Percentiles rank a stretch among this genome's conserved stretches.
phyloP scores from a whole-genome alignment of 2,329 filamentous ascomycete species.

The Myriangium duriaei region DNA sequence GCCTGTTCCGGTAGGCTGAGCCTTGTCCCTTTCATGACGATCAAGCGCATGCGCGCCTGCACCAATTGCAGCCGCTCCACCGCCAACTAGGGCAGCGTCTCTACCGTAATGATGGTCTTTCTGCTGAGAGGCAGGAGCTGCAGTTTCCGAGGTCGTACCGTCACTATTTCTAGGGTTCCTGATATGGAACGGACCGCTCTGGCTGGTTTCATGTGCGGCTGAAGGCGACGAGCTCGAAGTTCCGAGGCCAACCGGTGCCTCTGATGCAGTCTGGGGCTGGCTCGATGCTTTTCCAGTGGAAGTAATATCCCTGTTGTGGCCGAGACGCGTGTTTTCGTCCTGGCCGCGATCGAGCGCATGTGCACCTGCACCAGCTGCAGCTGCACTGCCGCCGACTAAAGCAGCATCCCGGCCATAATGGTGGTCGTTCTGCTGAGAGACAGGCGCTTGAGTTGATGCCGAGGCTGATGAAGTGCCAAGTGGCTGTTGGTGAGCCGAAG shows the following conservation, averaged over 20 bases:
- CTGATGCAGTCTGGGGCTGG: too few relatives aligned
- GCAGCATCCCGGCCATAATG: conserved; percentile 10
- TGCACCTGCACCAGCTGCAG: conserved; percentile 9
- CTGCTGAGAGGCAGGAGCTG: conserved; percentile 13
- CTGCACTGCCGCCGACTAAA: not conserved
- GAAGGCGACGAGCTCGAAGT: too few relatives aligned
- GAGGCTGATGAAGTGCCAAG: too few relatives aligned
- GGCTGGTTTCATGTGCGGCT: not conserved
- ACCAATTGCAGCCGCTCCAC: conserved; percentile 17
- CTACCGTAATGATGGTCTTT: conserved; percentile 16
- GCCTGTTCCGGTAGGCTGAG: conserved; percentile 13
- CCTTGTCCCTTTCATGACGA: conserved; percentile 17
- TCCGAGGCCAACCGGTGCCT: too few relatives aligned
- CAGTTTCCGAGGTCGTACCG: too few relatives aligned
- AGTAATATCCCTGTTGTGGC: too few relatives aligned
- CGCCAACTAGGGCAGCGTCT: conserved; percentile 21
- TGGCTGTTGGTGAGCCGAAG: not conserved
- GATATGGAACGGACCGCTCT: too few relatives aligned
- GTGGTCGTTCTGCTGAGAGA: conserved; percentile 4
- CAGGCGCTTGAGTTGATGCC: too few relatives aligned
- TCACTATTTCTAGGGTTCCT: too few relatives aligned
- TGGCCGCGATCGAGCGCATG: conserved; percentile 7
- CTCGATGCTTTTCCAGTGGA: too few relatives aligned
- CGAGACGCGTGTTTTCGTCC: too few relatives aligned
- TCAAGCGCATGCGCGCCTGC: conserved; percentile 21